phyloP scores from a whole-genome alignment of 768 basidiomycete genomes.

The Leccinum fibrillosum region DNA sequence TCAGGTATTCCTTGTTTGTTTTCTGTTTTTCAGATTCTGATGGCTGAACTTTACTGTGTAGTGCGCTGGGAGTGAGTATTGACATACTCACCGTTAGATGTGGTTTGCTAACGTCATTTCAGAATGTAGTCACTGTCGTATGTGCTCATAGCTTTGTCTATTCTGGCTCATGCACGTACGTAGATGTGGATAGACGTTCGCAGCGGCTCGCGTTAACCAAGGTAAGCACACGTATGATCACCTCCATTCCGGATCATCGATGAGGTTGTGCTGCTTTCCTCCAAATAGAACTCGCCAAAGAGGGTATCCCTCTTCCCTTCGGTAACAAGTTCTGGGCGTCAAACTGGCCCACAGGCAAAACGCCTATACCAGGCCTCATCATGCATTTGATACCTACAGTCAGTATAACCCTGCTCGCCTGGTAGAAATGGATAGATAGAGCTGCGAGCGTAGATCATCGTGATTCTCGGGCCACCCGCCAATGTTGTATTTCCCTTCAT shows the following conservation, averaged over 20 bases:
- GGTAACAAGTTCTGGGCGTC: slow-evolving; percentile 59
- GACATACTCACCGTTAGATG: background rate
- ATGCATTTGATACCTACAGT: slow-evolving; percentile 54
- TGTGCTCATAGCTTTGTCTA: background rate
- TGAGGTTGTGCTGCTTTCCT: background rate
- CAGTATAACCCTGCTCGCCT: slow-evolving; percentile 2
- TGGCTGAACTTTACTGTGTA: slow-evolving; percentile 6
- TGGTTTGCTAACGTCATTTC: background rate
- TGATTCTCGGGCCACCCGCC: slow-evolving; percentile 53
- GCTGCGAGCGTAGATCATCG: slow-evolving; percentile 37
- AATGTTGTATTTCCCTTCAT: slow-evolving; percentile 57
- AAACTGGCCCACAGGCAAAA: slow-evolving; percentile 56
- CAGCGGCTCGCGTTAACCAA: slow-evolving; percentile 52
- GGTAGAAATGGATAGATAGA: background rate
- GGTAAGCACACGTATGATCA: slow-evolving; percentile 19
- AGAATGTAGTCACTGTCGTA: slow-evolving; percentile 35
- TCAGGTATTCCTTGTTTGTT: slow-evolving; percentile 37
- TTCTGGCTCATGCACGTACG: background rate
- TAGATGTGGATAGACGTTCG: slow-evolving; percentile 40
- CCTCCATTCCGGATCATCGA: background rate
- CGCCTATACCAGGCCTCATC: slow-evolving; percentile 52
- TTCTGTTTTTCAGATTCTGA: background rate
- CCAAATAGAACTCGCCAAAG: slow-evolving; percentile 53
- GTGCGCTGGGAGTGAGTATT: slow-evolving; percentile 36
- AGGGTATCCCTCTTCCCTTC: slow-evolving; percentile 59